A percentile compares a stretch with the other conserved stretches of the same genome.
Conservation (phyloP, 805 yeast genomes). For the Lipomyces yamanashiensis region DNA sequence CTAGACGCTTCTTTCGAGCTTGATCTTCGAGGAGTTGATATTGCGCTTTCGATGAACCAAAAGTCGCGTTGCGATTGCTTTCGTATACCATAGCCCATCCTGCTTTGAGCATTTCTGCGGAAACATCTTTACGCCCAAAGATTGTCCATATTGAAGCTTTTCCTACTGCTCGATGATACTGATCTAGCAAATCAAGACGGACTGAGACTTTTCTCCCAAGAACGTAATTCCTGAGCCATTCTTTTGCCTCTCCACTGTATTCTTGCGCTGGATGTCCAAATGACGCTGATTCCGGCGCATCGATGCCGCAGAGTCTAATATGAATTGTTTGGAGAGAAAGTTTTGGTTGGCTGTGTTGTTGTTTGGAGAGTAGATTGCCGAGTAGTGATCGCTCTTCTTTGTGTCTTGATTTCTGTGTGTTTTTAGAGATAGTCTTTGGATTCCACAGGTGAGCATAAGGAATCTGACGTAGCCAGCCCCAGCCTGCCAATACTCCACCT, state of each 20-base stretch:
- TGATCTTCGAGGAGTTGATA: constrained; percentile 11
- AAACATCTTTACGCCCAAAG: constrained; percentile 77
- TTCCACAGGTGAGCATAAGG: constrained; percentile 50
- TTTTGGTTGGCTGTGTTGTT: background rate
- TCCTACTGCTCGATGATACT: constrained; percentile 79
- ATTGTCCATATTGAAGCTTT: constrained; percentile 65
- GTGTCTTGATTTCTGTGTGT: background rate
- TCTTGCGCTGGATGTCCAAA: constrained; percentile 95
- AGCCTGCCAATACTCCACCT: constrained; percentile 84
- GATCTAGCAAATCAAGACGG: constrained; percentile 82
- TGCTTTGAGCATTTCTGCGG: constrained; percentile 80
- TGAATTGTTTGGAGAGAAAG: constrained; percentile 72
- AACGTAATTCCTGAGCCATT: constrained; percentile 71
- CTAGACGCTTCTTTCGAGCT: constrained; percentile 17
- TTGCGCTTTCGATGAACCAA: constrained; percentile 50
- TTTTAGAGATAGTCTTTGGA: too few species aligned
- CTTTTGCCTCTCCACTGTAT: constrained; percentile 77
- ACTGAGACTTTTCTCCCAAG: constrained; percentile 71
- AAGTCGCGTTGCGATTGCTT: constrained; percentile 78
- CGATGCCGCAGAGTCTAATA: constrained; percentile 87
- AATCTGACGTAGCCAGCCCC: constrained; percentile 84
- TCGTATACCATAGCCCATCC: constrained; percentile 92
- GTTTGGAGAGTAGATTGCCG: too few species aligned
- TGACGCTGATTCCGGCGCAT: constrained; percentile 95
- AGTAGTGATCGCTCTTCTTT: background rate